Percentiles rank a stretch among this genome's conserved stretches.
Evolutionary conservation across 768 basidiomycete genomes (phyloP).

Genomic region (Mycena rebaudengoi): DNA sequence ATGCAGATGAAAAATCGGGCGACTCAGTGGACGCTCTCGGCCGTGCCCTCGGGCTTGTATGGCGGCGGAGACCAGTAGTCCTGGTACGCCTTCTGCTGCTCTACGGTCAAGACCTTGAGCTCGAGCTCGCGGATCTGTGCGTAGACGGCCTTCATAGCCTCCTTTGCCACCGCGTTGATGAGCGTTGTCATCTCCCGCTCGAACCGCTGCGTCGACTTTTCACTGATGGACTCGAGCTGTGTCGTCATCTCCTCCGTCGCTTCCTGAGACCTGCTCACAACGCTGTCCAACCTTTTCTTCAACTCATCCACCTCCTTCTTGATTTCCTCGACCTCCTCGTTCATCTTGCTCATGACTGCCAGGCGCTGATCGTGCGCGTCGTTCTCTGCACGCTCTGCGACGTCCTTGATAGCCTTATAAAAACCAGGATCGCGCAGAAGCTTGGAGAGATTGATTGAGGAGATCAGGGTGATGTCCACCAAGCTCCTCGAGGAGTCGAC

Average conservation of each 20-base stretch:
- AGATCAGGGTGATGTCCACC: slow-evolving; percentile 8
- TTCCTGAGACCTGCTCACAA: background rate
- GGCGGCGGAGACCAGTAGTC: background rate
- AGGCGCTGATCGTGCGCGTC: slow-evolving; percentile 7
- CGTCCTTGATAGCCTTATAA: background rate
- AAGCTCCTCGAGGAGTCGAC: slow-evolving; percentile 10
- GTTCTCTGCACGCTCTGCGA: slow-evolving; percentile 9
- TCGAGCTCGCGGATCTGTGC: slow-evolving; percentile 11
- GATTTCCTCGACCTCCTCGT: slow-evolving; percentile 8
- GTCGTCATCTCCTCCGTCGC: slow-evolving; percentile 8
- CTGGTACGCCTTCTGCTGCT: slow-evolving; percentile 5
- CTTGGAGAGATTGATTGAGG: slow-evolving; percentile 10
- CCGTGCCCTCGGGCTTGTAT: background rate
- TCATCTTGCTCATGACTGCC: slow-evolving; percentile 3
- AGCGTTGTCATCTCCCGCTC: slow-evolving; percentile 11
- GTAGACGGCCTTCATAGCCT: background rate
- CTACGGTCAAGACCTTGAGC: slow-evolving; percentile 2
- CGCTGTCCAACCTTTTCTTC: background rate
- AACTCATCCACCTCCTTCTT: slow-evolving; percentile 3
- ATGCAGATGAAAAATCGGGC: background rate
- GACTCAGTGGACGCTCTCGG: background rate
- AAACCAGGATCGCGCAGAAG: slow-evolving; percentile 6
- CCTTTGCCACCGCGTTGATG: background rate
- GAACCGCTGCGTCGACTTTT: slow-evolving; percentile 1
- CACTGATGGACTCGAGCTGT: slow-evolving; percentile 2